Evolutionary conservation across 1,284 basidiomycete species (phyloP).

Genomic region (Salmacisia buchloeana): DNA sequence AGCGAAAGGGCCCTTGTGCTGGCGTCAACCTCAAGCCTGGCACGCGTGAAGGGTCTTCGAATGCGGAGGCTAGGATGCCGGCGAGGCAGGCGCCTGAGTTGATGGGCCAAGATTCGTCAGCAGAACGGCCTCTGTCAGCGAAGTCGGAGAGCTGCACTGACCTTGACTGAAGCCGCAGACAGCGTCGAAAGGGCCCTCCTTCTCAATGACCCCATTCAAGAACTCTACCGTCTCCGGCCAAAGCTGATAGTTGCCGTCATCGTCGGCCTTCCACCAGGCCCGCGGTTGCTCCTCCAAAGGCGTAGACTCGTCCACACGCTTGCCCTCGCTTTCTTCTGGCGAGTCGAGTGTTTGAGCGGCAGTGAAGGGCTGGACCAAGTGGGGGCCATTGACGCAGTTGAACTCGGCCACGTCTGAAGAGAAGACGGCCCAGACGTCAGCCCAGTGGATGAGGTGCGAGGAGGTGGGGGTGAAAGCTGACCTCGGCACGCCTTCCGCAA

Average conservation of each 20-base stretch:
- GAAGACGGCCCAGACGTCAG: neutral
- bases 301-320: conserved; percentile 27
- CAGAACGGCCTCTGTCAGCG: neutral
- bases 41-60: conserved; percentile 35
- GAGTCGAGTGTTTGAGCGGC: conserved; percentile 32
- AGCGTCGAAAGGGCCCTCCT: conserved; percentile 45
- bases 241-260: conserved; percentile 31
- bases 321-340: conserved; percentile 28
- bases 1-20: conserved; percentile 31
- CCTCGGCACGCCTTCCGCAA: conserved; percentile 40
- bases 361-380: conserved; percentile 41
- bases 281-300: conserved; percentile 47
- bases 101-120: neutral
- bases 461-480: neutral
- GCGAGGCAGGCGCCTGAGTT: conserved; percentile 32
- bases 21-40: conserved; percentile 26
- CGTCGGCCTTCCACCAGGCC: conserved; percentile 44
- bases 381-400: conserved; percentile 42
- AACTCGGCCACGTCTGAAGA: conserved; percentile 42
- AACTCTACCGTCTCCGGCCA: conserved; percentile 37
- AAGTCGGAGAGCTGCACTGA: neutral
- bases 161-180: conserved; percentile 45
- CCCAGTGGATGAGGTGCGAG: neutral
- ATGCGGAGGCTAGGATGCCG: conserved; percentile 35
- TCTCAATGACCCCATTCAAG: conserved; percentile 26